Evolutionary conservation across 371 early-diverging fungal species (phyloP).

Genomic region (Saksenaea vasiformis): DNA sequence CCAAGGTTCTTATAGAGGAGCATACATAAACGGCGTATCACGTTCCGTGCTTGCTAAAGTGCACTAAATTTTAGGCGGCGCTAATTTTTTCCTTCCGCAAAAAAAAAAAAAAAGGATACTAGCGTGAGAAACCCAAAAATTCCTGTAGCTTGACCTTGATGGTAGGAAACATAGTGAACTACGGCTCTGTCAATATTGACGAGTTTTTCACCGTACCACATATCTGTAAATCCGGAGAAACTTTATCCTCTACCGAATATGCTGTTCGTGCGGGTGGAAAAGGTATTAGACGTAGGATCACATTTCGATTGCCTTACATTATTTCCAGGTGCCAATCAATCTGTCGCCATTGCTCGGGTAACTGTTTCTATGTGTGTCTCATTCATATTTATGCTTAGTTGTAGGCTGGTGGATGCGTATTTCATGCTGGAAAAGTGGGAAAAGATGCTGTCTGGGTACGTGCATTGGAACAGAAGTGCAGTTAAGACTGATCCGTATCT

Average conservation of each 20-base stretch:
- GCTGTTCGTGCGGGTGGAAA: constrained; percentile 85
- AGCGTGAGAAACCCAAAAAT: no score
- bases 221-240: constrained; percentile 84
- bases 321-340: constrained; percentile 5
- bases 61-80: no score
- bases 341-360: constrained; percentile 9
- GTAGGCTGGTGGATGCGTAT: constrained; percentile 69
- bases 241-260: constrained; percentile 66
- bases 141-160: no score
- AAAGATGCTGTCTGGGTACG: constrained; percentile 82
- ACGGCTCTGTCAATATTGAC: constrained; percentile 91
- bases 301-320: background rate
- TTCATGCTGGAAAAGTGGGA: constrained; percentile 85
- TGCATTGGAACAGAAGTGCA: constrained; percentile 13
- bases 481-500: background rate
- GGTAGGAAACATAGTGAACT: constrained; percentile 61
- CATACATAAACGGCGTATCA: no score
- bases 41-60: no score
- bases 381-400: background rate
- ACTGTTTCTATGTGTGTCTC: background rate
- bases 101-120: no score
- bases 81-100: no score
- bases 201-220: constrained; percentile 84
- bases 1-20: no score
- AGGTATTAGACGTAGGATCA: constrained; percentile 41